Evolutionary conservation across 2,329 filamentous ascomycete species (phyloP), one percentile per base, ranked within the genome.

Genomic region (Fusarium sp.): DNA sequence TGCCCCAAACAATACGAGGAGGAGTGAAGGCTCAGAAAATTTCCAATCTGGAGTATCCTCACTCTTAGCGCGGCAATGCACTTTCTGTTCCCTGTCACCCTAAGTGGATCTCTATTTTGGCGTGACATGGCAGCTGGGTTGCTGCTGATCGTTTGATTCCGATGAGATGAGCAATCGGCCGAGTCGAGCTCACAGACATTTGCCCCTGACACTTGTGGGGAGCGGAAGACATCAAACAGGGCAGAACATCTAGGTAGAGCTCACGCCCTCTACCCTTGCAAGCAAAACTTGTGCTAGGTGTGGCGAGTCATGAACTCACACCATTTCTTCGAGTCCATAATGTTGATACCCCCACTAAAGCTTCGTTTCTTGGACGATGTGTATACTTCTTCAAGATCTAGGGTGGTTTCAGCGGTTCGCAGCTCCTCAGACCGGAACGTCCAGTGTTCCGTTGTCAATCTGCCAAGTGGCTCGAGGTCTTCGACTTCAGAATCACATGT

Each of bases 251-350:
- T 25, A 41, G 22, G 49, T 27, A 50, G 47, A 39, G n/a, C n/a
- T 63, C 52, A 71, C 66, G 22, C 61, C 66, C 60, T 62, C 22
- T 17, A 62, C 39, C 62, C 66, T 54, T 63, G 62, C 45, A 71
- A 60, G 50, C 44, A 29, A 35, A 41, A 22, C 47, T 66, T 39
- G 31, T 50, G 52, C 46, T n/a, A 38, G 56, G 42, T 29, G 12
- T 49, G 42, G 52, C 72, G 69, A 74, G 72, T 75, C 72, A 74
- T 73, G 62, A 41, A 42, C 36, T 33, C 29, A 46, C 55, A 62
- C 57, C 54, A 54, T 59, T 53, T 57, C 38, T 29, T 57, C 25
- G 31, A 41, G 47, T 39, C 39, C 50, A 58, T 36, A 41, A 39
- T 55, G 50, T 49, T 59, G 62, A 41, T 53, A 57, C 52, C 47